Evolutionary conservation across 805 yeast species (phyloP).

Genomic region (Candida coquimbonensis): DNA sequence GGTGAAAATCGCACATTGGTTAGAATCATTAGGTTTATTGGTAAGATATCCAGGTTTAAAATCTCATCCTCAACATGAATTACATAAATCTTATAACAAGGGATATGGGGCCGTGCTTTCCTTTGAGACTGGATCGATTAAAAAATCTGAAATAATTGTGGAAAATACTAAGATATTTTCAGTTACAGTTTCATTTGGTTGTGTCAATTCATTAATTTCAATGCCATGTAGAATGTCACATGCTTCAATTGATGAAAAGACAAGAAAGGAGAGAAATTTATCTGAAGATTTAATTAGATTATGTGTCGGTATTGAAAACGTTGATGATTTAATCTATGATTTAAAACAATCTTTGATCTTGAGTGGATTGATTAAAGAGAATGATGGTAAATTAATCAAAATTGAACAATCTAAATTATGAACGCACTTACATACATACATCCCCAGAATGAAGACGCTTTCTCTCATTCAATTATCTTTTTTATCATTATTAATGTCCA

Average conservation of each 20-base stretch:
- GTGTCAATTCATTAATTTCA: slow-evolving; percentile 86
- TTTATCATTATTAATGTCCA: neutral
- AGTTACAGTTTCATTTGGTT: slow-evolving; percentile 89
- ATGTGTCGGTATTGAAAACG: slow-evolving; percentile 86
- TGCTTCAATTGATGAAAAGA: slow-evolving; percentile 87
- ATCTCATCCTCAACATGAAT: slow-evolving; percentile 72
- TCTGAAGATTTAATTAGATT: slow-evolving; percentile 89
- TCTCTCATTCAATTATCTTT: no score
- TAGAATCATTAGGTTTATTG: slow-evolving; percentile 51
- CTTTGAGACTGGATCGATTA: slow-evolving; percentile 77
- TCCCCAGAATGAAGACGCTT: no score
- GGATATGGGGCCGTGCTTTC: slow-evolving; percentile 90
- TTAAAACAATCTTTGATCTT: slow-evolving; percentile 60
- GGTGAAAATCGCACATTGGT: slow-evolving; percentile 63
- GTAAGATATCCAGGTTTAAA: slow-evolving; percentile 84
- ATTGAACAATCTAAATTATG: slow-evolving; percentile 16
- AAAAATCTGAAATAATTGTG: slow-evolving; percentile 61
- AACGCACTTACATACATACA: no score
- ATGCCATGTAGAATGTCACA: slow-evolving; percentile 96
- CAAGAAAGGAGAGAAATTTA: slow-evolving; percentile 80
- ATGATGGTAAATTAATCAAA: slow-evolving; percentile 22
- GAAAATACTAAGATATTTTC: slow-evolving; percentile 73
- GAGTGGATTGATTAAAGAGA: slow-evolving; percentile 47
- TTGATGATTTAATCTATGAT: slow-evolving; percentile 76
- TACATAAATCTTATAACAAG: slow-evolving; percentile 68